phyloP scores from a whole-genome alignment of 176 grass and related monocot species.

The Luzula sylvatica region DNA sequence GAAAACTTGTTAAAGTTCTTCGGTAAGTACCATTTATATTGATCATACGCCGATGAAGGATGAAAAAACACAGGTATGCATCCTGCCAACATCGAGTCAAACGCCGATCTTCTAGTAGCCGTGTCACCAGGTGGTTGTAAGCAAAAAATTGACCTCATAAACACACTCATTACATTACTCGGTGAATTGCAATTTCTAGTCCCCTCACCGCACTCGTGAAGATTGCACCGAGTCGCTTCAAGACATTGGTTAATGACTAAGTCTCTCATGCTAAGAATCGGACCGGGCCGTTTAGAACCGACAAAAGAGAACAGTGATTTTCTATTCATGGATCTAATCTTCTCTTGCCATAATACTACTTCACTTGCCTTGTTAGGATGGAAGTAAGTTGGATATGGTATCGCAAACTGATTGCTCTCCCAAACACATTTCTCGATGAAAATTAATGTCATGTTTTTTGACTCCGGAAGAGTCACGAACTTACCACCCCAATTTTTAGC shows the following conservation, averaged over 20 bases:
- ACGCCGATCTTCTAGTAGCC: conserved; percentile 45
- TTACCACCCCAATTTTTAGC: conserved; percentile 39
- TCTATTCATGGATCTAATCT: conserved; percentile 19
- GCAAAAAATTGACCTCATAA: conserved; percentile 47
- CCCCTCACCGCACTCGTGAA: conserved; percentile 30
- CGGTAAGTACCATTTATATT: conserved; percentile 50
- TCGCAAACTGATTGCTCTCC: conserved; percentile 21
- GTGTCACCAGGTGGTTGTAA: conserved; percentile 58
- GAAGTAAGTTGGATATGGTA: conserved; percentile 76
- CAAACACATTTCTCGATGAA: conserved; percentile 40
- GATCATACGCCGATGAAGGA: conserved; percentile 36
- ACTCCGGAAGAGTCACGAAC: conserved; percentile 39
- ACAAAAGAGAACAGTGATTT: conserved; percentile 56
- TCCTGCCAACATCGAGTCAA: conserved; percentile 56
- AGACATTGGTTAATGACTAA: conserved; percentile 32
- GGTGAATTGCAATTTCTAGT: conserved; percentile 28
- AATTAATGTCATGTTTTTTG: conserved; percentile 43
- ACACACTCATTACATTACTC: conserved; percentile 27
- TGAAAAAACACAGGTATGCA: conserved; percentile 78
- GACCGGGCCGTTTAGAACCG: conserved; percentile 13
- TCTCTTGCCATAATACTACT: conserved; percentile 38
- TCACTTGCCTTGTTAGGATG: conserved; percentile 37
- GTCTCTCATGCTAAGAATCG: conserved; percentile 24
- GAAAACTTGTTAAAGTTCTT: conserved; percentile 37
- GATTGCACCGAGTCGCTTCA: conserved; percentile 32